Percentiles rank a stretch among this genome's conserved stretches.
Evolutionary conservation across 495 filamentous ascomycete species (phyloP).

Genomic region (Lichenothelia convexa): DNA sequence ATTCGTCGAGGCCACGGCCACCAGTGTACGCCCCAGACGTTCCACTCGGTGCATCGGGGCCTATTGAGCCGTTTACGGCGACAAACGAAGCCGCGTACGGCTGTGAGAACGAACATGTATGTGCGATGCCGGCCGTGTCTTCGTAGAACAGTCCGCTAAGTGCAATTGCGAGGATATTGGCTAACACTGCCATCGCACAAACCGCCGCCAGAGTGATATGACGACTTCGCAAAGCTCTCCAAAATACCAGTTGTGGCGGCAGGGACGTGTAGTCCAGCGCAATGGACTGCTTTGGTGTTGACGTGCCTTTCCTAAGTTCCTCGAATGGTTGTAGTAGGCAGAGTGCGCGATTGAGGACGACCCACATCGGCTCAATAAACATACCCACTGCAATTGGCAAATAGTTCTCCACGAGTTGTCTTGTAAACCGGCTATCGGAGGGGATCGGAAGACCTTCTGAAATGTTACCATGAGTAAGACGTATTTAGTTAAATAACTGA

Average conservation of each 20-base stretch:
- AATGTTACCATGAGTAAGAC: not conserved
- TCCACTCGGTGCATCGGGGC: constrained; percentile 2
- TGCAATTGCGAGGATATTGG: constrained; percentile 24
- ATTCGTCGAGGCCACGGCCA: constrained; percentile 10
- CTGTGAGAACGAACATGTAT: constrained; percentile 1
- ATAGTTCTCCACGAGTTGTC: constrained; percentile 26
- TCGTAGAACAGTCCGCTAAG: constrained; percentile 21
- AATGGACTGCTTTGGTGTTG: constrained; percentile 16
- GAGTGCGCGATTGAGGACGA: constrained; percentile 25
- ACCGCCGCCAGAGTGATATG: constrained; percentile 23
- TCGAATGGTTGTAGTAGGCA: constrained; percentile 29
- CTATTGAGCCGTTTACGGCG: constrained; percentile 1
- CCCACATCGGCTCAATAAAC: constrained; percentile 27
- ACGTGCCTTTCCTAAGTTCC: constrained; percentile 17
- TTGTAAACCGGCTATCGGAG: constrained; percentile 17
- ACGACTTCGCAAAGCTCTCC: constrained; percentile 18
- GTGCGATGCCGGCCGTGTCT: not conserved
- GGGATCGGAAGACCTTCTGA: constrained; percentile 24
- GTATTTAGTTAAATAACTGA: too few species aligned
- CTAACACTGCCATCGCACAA: constrained; percentile 19
- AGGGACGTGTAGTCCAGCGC: constrained; percentile 23
- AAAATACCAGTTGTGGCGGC: constrained; percentile 26
- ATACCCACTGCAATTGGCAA: constrained; percentile 27
- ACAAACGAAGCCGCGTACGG: constrained; percentile 4
- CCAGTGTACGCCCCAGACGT: not conserved